Base-by-base conservation (phyloP, 352 stramenopile species). In the Phytophthora agathidicida region DNA sequence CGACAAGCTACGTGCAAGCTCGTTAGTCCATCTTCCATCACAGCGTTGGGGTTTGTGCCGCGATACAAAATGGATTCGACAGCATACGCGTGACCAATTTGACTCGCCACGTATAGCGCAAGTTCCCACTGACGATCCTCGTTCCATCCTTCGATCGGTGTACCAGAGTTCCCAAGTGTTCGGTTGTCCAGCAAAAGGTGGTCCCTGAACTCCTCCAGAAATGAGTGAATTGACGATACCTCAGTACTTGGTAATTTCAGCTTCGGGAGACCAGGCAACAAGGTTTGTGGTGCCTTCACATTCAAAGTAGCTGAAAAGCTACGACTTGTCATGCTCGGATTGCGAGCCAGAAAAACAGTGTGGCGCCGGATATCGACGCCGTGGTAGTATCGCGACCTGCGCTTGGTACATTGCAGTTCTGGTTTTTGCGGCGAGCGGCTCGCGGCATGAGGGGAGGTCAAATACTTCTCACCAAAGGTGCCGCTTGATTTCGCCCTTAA, bases 1-100 rank as follows among this genome's bases (percentile, higher is more conserved):
- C 67, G 65, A 57, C 71, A 73, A 13, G 79, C 77, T 8, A 52
- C 65, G 42, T 90, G 82, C 7, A 91, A 65, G 7, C 75, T 67
- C 4, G 77, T 73, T 9, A 71, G 19, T 0, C 69, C 71, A 43
- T 80, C 65, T 14, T 69, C 65, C 37, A 78, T 65, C 7, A 66
- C 54, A 11, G 60, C 64, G 31, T 82, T 87, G 2, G 72, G 59
- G 42, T 76, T 57, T 3, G 75, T 80, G 2, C 71, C 75, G 10
- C 75, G 67, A 7, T 64, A 56, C 30, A 89, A 48, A 33, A 88
- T 75, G 7, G 69, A 71, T 31, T 70, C 58, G 8, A 86, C 80
- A 1, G 79, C 75, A 22, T 70, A 67, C 5, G 56, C 47, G 26
- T 87, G 71, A 3, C 77, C 80, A 16, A 76, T 75, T 57, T 83